Evolutionary conservation across 1,284 basidiomycete genomes (phyloP).

Genomic region (Anthracocystis panici-leucophaei): DNA sequence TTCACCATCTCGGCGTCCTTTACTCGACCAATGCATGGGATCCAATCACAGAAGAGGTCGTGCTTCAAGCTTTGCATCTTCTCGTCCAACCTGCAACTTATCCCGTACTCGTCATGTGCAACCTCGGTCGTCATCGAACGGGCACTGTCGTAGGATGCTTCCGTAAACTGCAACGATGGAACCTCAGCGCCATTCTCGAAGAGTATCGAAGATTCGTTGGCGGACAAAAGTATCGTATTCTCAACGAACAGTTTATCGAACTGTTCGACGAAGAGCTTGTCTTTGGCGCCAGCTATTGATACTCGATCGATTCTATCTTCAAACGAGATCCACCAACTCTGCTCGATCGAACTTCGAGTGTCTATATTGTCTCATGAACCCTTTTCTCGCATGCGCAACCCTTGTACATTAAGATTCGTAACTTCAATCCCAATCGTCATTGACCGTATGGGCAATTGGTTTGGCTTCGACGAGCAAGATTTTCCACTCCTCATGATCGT

Average conservation of each 20-base stretch:
- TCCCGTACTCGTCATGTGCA: slow-evolving; percentile 73
- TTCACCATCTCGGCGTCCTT: slow-evolving; percentile 71
- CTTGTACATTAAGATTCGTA: too few species aligned
- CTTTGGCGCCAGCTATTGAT: slow-evolving; percentile 71
- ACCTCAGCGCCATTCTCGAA: slow-evolving; percentile 72
- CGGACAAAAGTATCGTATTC: slow-evolving; percentile 73
- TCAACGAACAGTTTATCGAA: slow-evolving; percentile 75
- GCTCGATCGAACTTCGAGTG: too few species aligned
- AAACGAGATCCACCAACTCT: too few species aligned
- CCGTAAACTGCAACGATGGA: slow-evolving; percentile 72
- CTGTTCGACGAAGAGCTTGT: slow-evolving; percentile 74
- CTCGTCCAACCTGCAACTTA: slow-evolving; percentile 72
- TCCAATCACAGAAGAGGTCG: slow-evolving; percentile 72
- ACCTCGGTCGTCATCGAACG: slow-evolving; percentile 73
- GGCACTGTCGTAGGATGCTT: slow-evolving; percentile 73
- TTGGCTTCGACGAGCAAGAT: too few species aligned
- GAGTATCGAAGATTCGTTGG: slow-evolving; percentile 73
- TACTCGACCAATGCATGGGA: slow-evolving; percentile 71
- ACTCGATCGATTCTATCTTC: too few species aligned
- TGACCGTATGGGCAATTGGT: too few species aligned
- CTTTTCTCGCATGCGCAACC: too few species aligned
- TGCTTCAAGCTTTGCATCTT: slow-evolving; percentile 73
- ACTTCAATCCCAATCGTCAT: too few species aligned
- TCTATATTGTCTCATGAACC: too few species aligned
- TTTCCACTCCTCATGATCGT: too few species aligned